Evolutionary conservation across 2,329 filamentous ascomycete species (phyloP).

Genomic region (Fusarium sp.): DNA sequence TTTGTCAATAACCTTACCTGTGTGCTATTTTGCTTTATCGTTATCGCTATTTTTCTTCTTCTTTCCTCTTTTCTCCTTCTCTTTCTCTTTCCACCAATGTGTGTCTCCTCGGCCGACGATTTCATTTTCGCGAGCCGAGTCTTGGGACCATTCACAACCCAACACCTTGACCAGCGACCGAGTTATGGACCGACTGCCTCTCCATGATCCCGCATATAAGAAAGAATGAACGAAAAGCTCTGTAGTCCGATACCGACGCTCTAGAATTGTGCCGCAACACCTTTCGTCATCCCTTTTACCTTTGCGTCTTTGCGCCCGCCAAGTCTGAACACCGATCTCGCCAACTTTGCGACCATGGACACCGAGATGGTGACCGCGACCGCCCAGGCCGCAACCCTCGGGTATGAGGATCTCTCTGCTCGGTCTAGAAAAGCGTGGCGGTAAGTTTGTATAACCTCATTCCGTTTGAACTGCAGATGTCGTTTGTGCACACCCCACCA

Average conservation of each 20-base stretch:
- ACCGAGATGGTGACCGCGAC: slow-evolving; percentile 20
- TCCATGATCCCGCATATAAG: slow-evolving; percentile 42
- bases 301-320: slow-evolving; percentile 21
- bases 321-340: slow-evolving; percentile 16
- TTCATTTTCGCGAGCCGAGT: slow-evolving; percentile 51
- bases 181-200: slow-evolving; percentile 49
- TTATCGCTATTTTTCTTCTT: slow-evolving; percentile 1
- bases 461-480: neutral
- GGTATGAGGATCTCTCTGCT: slow-evolving; percentile 37
- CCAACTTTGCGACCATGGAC: slow-evolving; percentile 38
- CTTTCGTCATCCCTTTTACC: slow-evolving; percentile 28
- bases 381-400: slow-evolving; percentile 23
- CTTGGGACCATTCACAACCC: slow-evolving; percentile 40
- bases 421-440: slow-evolving; percentile 53
- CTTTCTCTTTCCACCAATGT: slow-evolving; percentile 48
- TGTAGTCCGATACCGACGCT: slow-evolving; percentile 40
- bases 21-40: slow-evolving; percentile 10
- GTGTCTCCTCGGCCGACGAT: slow-evolving; percentile 48
- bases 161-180: slow-evolving; percentile 40
- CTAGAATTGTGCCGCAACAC: slow-evolving; percentile 31
- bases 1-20: slow-evolving; percentile 12
- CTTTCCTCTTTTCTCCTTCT: slow-evolving; percentile 1
- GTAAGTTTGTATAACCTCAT: slow-evolving; percentile 45
- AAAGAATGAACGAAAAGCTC: slow-evolving; percentile 49
- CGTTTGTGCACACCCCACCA: slow-evolving; percentile 11